These are phyloP conservation scores for Scheffersomyces illinoinensis DNA, from an alignment of 1,139 yeast species.

Conservation along the genomic window DNA sequence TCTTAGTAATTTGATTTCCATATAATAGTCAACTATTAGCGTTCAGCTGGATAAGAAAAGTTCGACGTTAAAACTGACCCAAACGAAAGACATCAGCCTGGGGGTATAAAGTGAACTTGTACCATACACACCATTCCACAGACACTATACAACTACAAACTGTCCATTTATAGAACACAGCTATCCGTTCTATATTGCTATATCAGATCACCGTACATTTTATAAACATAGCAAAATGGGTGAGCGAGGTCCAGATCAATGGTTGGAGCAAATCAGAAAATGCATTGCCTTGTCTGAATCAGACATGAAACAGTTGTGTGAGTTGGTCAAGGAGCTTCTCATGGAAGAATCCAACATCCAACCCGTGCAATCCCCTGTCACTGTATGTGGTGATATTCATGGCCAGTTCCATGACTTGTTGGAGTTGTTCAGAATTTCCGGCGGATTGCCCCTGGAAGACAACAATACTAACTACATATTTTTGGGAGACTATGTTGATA, in stretches of 20 bases:
- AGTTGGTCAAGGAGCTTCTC: slow-evolving; percentile 53
- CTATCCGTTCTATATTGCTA: background rate
- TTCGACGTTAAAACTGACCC: background rate
- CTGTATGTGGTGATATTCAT: slow-evolving; percentile 97
- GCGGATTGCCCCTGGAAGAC: slow-evolving; percentile 72
- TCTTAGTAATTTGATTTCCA: background rate
- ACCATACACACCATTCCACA: background rate
- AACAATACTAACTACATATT: slow-evolving; percentile 68
- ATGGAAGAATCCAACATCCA: slow-evolving; percentile 67
- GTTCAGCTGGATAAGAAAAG: background rate
- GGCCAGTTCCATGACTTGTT: slow-evolving; percentile 96
- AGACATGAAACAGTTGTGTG: slow-evolving; percentile 96
- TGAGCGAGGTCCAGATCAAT: slow-evolving; percentile 90
- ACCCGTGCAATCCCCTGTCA: slow-evolving; percentile 94
- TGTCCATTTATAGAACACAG: background rate
- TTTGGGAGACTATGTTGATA: slow-evolving; percentile 94
- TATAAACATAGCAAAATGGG: slow-evolving; percentile 39
- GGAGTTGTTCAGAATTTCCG: slow-evolving; percentile 88
- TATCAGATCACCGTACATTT: background rate
- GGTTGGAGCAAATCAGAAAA: slow-evolving; percentile 92
- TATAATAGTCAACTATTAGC: background rate
- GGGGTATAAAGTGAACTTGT: background rate
- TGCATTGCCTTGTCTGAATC: slow-evolving; percentile 87
- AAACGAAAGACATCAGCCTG: background rate
- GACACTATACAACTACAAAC: background rate